Evolutionary conservation across 768 basidiomycete genomes (phyloP).

Genomic region (Pisolithus tinctorius): DNA sequence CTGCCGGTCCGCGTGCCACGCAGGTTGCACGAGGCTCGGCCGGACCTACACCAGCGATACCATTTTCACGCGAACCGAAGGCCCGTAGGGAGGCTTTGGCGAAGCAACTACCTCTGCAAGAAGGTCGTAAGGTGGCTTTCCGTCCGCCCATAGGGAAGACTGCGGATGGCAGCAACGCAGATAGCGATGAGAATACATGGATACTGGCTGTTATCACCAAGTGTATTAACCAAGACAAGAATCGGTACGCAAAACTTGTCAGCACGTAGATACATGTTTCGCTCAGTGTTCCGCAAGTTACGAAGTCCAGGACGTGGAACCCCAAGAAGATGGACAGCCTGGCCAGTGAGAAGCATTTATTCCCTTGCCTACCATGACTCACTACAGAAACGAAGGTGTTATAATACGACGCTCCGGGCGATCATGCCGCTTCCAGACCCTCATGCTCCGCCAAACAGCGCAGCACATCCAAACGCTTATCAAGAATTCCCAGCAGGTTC

Average conservation of each 20-base stretch:
- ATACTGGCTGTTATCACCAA: constrained; percentile 72
- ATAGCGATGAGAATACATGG: constrained; percentile 51
- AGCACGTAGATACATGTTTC: neutral
- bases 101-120: constrained; percentile 60
- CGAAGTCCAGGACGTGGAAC: constrained; percentile 81
- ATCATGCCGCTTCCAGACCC: constrained; percentile 82
- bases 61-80: constrained; percentile 62
- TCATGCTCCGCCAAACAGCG: constrained; percentile 45
- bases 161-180: constrained; percentile 42
- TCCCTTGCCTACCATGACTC: neutral
- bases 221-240: constrained; percentile 67
- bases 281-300: constrained; percentile 40
- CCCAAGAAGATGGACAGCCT: constrained; percentile 73
- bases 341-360: constrained; percentile 35
- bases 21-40: constrained; percentile 44
- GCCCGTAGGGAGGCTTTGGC: constrained; percentile 54
- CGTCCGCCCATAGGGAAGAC: constrained; percentile 59
- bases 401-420: constrained; percentile 60
- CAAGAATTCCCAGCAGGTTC: constrained; percentile 66
- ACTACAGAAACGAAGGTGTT: constrained; percentile 37
- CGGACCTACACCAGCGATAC: constrained; percentile 42
- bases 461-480: constrained; percentile 62
- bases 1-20: constrained; percentile 14
- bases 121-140: constrained; percentile 77
- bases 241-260: constrained; percentile 36